Conservation (phyloP, 257 asterid genomes). For the Fraxinus quadrangulata region DNA sequence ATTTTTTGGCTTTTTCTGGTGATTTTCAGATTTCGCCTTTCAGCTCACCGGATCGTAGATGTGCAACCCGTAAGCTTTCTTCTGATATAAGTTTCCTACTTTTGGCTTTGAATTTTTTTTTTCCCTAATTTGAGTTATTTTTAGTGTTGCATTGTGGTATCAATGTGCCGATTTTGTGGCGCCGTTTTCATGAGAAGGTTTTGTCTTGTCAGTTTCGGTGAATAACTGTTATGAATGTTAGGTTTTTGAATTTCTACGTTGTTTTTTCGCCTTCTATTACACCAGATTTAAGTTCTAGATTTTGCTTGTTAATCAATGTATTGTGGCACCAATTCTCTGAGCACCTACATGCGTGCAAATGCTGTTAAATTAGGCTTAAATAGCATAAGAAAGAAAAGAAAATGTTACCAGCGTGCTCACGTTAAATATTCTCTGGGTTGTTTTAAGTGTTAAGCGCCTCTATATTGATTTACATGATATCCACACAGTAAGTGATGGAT, state of each 20-base stretch:
- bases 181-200: not conserved
- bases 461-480: not conserved
- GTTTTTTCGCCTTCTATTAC: slow-evolving; percentile 3
- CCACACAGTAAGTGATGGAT: not conserved
- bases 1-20: slow-evolving; percentile 28
- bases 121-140: not conserved
- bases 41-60: slow-evolving; percentile 45
- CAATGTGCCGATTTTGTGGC: slow-evolving; percentile 20
- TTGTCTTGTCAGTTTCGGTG: not conserved
- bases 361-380: not conserved
- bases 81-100: slow-evolving; percentile 29
- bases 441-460: not conserved
- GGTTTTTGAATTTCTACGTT: not conserved
- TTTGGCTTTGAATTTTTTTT: not conserved
- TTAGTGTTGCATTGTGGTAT: not conserved
- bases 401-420: not conserved
- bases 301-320: slow-evolving; percentile 2
- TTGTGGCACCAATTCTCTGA: slow-evolving; percentile 1
- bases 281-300: not conserved
- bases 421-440: not conserved
- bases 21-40: slow-evolving; percentile 21
- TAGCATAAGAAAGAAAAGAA: not conserved
- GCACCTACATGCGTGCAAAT: not conserved
- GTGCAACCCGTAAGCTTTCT: slow-evolving; percentile 39
- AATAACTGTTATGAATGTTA: slow-evolving; percentile 23